These are phyloP conservation scores for Akanthomyces uredinophilus DNA, from an alignment of 2,329 filamentous ascomycete species.

Conservation along the genomic window DNA sequence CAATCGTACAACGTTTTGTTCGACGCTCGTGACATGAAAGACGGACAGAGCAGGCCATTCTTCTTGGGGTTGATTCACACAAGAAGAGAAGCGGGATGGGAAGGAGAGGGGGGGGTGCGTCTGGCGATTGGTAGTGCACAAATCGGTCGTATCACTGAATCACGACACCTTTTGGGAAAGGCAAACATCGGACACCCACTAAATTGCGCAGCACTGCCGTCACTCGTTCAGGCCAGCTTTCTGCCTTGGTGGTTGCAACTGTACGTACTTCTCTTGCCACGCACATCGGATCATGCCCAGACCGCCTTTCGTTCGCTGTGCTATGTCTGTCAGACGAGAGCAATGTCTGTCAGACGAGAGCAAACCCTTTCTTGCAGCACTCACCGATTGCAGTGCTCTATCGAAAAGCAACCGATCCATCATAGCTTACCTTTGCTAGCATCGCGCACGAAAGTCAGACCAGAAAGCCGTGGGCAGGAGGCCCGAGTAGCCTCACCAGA, in stretches of 20 bases:
- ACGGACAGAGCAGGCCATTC: neutral
- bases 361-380: neutral
- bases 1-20: neutral
- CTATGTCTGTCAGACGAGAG: neutral
- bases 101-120: neutral
- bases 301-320: neutral
- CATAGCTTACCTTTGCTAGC: neutral
- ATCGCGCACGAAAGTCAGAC: neutral
- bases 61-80: neutral
- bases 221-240: neutral
- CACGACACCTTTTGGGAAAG: neutral
- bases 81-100: neutral
- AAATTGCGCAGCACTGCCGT: neutral
- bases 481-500: neutral
- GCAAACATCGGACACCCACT: neutral
- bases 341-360: constrained; percentile 2
- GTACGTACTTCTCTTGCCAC: neutral
- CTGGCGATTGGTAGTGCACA: neutral
- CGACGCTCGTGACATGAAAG: neutral
- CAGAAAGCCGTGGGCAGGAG: neutral
- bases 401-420: neutral
- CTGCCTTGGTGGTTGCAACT: neutral
- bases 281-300: neutral
- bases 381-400: neutral
- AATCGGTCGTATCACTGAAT: constrained; percentile 13